Conservation (phyloP, 2,329 filamentous ascomycete species). For the Lecanicillium sp. region DNA sequence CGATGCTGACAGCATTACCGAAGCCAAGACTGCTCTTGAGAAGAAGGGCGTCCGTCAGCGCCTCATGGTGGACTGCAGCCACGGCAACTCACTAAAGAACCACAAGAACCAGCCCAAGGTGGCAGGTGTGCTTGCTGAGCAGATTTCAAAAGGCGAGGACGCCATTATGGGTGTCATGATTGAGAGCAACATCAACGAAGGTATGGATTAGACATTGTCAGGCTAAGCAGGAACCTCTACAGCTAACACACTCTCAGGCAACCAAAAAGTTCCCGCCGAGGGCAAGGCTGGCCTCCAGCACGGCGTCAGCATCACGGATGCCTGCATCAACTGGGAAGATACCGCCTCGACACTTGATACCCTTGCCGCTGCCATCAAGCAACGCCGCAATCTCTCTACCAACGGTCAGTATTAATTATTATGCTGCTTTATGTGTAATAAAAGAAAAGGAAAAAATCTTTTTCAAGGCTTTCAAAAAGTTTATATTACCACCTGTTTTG, state of each 20-base stretch:
- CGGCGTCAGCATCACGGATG: conserved; percentile 94
- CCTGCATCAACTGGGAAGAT: conserved; percentile 91
- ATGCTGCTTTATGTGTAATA: no score
- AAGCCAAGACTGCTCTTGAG: conserved; percentile 69
- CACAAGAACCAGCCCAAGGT: conserved; percentile 98
- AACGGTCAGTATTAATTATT: conserved; percentile 16
- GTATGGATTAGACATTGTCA: conserved; percentile 33
- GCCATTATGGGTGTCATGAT: conserved; percentile 98
- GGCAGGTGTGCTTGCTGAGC: conserved; percentile 68
- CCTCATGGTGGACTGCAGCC: conserved; percentile 97
- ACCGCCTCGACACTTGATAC: conserved; percentile 70
- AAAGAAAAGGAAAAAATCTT: no score
- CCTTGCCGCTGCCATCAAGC: conserved; percentile 72
- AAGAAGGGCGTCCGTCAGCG: conserved; percentile 67
- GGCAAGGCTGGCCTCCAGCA: conserved; percentile 81
- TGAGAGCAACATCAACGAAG: conserved; percentile 93
- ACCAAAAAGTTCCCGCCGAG: conserved; percentile 84
- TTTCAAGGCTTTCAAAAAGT: no score
- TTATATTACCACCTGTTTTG: no score
- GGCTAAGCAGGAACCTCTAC: neutral
- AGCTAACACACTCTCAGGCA: conserved; percentile 43
- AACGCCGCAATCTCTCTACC: conserved; percentile 46
- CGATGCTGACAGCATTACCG: conserved; percentile 73
- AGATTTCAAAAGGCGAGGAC: conserved; percentile 76
- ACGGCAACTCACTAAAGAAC: conserved; percentile 92